phyloP scores from a whole-genome alignment of 345 rosid species.

The Gossypioides kirkii region DNA sequence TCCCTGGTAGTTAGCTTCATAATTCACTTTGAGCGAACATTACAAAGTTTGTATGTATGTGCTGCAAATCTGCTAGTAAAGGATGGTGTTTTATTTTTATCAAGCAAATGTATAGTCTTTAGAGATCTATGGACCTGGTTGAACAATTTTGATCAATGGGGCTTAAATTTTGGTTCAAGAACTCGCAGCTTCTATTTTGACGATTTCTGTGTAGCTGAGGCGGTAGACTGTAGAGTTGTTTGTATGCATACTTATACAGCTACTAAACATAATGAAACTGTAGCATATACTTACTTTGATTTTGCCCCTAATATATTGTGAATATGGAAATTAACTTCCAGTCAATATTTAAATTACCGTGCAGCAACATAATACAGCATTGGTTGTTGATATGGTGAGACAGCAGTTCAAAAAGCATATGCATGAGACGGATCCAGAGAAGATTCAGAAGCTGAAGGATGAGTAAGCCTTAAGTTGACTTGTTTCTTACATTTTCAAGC shows the following conservation, averaged over 20 bases:
- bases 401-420: slow-evolving; percentile 79
- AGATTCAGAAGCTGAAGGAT: slow-evolving; percentile 84
- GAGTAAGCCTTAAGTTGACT: slow-evolving; percentile 52
- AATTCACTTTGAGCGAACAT: neutral
- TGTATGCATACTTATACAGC: neutral
- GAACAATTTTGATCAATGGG: neutral
- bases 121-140: neutral
- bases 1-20: neutral
- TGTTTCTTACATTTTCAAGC: neutral
- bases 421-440: slow-evolving; percentile 82
- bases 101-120: neutral
- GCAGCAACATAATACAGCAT: slow-evolving; percentile 86
- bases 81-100: neutral
- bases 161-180: slow-evolving; percentile 6
- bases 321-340: slow-evolving; percentile 7
- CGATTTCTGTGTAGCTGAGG: neutral
- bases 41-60: neutral
- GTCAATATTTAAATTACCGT: neutral
- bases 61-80: neutral
- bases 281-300: neutral
- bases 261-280: neutral
- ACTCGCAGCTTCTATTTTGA: neutral
- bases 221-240: neutral
- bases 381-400: slow-evolving; percentile 76
- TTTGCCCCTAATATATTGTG: neutral